Evolutionary conservation across 768 basidiomycete species (phyloP).

Genomic region (Mycena belliarum): DNA sequence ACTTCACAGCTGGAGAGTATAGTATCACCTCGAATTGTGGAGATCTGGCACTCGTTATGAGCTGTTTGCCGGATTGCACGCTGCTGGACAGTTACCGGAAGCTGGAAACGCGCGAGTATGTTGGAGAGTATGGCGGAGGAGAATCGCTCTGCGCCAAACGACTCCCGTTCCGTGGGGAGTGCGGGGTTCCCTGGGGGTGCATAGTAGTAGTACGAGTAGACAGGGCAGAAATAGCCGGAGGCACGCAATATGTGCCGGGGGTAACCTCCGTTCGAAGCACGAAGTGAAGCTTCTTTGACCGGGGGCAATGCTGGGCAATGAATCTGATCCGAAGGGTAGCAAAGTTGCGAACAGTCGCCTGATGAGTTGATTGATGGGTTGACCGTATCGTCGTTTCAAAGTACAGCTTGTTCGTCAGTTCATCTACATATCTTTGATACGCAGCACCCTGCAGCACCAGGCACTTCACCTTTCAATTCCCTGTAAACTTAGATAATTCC

Average conservation of each 20-base stretch:
- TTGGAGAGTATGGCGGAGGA: neutral
- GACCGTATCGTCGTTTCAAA: no score
- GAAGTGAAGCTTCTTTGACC: no score
- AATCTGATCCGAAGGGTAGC: no score
- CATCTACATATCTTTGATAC: no score
- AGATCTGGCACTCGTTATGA: neutral
- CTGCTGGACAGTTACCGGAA: conserved; percentile 5
- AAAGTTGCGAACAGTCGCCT: no score
- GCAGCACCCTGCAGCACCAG: no score
- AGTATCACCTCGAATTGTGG: conserved; percentile 15
- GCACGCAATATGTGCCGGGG: neutral
- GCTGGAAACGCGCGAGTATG: conserved; percentile 14
- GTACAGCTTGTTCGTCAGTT: no score
- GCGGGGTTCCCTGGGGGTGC: neutral
- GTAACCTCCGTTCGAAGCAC: neutral
- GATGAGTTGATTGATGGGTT: no score
- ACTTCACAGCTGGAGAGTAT: conserved; percentile 7
- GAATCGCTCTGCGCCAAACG: neutral
- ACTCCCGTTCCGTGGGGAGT: neutral
- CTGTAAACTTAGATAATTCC: neutral
- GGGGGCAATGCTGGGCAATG: no score
- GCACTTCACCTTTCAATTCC: no score
- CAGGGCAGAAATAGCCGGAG: neutral
- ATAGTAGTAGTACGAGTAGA: neutral
- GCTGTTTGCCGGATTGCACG: neutral